Percentiles rank a stretch among this genome's conserved stretches.
Conservation (phyloP, 2,329 filamentous ascomycete species). For the Calonectria pseudoturangicola region DNA sequence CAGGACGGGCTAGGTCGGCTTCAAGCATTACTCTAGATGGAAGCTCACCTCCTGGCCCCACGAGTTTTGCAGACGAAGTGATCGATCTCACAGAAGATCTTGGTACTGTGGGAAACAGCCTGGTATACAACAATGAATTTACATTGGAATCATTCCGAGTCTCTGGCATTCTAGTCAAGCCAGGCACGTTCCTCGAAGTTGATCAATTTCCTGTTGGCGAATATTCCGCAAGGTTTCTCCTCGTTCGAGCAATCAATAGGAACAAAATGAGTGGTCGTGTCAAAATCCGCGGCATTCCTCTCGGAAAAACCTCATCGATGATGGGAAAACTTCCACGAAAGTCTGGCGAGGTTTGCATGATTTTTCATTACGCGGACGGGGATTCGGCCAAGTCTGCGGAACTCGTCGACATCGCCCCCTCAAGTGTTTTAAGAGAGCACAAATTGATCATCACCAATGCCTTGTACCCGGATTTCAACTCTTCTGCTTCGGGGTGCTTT, state of each 20-base stretch:
- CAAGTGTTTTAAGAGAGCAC: slow-evolving; percentile 63
- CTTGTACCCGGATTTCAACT: slow-evolving; percentile 62
- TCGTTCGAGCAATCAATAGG: slow-evolving; percentile 65
- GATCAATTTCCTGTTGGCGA: slow-evolving; percentile 45
- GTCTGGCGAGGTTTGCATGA: slow-evolving; percentile 65
- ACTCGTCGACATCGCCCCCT: slow-evolving; percentile 64
- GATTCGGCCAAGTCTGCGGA: slow-evolving; percentile 52
- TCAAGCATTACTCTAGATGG: slow-evolving; percentile 54
- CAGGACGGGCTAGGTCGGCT: slow-evolving; percentile 24
- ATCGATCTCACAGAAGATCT: slow-evolving; percentile 60
- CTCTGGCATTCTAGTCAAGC: slow-evolving; percentile 40
- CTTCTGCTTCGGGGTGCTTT: slow-evolving; percentile 50
- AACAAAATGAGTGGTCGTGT: slow-evolving; percentile 43
- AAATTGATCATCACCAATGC: slow-evolving; percentile 74
- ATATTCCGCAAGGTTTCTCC: slow-evolving; percentile 60
- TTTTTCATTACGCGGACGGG: slow-evolving; percentile 63
- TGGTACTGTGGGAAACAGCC: slow-evolving; percentile 26
- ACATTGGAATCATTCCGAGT: slow-evolving; percentile 45
- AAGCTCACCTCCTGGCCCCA: slow-evolving; percentile 11
- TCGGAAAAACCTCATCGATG: slow-evolving; percentile 59
- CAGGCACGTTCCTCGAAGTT: slow-evolving; percentile 57
- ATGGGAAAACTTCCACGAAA: slow-evolving; percentile 62
- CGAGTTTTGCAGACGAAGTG: slow-evolving; percentile 46
- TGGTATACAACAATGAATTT: slow-evolving; percentile 51
- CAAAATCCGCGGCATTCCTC: slow-evolving; percentile 63